phyloP scores from a whole-genome alignment of 768 basidiomycete genomes.

The Suillus cothurnatus region DNA sequence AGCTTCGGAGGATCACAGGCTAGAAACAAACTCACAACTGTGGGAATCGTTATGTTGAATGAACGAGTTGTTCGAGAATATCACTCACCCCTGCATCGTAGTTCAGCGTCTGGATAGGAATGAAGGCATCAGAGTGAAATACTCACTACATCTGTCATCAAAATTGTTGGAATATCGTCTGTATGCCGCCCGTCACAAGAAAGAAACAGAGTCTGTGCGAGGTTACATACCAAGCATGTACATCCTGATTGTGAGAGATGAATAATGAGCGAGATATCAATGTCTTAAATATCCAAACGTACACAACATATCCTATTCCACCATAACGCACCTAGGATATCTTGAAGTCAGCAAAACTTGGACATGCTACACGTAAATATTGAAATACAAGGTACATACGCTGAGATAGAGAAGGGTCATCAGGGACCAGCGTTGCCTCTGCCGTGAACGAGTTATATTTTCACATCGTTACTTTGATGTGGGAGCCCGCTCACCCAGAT shows the following conservation, averaged over 20 bases:
- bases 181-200: too few species aligned
- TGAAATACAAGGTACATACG: neutral
- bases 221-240: neutral
- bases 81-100: neutral
- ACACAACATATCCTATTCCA: neutral
- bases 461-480: neutral
- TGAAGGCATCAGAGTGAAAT: neutral
- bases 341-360: neutral
- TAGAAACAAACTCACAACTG: neutral
- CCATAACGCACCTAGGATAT: neutral
- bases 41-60: neutral
- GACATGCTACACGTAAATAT: neutral
- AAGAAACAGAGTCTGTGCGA: neutral
- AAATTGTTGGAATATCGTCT: neutral
- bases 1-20: neutral
- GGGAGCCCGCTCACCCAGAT: neutral
- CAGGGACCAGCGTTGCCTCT: neutral
- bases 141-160: neutral
- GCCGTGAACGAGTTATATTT: neutral
- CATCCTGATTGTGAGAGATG: neutral
- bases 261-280: neutral
- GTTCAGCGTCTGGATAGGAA: neutral
- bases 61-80: neutral
- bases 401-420: neutral
- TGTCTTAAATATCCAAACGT: neutral